Evolutionary conservation across 1,284 basidiomycete genomes (phyloP), one percentile per base, ranked within the genome.

Genomic region (Pseudozyma pruni): DNA sequence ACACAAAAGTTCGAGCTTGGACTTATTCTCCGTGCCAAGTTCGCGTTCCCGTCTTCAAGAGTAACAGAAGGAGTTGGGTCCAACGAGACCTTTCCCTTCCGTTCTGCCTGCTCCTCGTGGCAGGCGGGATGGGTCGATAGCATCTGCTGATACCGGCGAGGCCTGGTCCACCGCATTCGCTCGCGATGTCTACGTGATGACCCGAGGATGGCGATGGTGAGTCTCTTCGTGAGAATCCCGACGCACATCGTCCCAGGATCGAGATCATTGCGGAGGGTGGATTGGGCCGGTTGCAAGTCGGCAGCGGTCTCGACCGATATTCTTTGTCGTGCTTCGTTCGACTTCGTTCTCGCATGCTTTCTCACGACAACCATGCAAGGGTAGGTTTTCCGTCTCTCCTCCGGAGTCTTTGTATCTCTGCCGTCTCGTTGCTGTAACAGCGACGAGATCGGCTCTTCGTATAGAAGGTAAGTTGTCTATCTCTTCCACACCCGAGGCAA

Each of bases 31-130:
- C 60, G 66, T 73, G 71, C 71, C 66, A 68, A 64, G 64, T 60
- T 73, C 71, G 71, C 71, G 71, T 73, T 73, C 71, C 71, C 71
- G 71, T 73, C 71, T 73, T 70, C 71, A 70, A 73, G 71, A 73
- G 40, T 40, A 62, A 51, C 32, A 60, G 62, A 50, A 61, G 52
- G 49, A 48, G 50, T 60, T 54, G 62, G n/a, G 57, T 42, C 33
- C 29, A 29, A 38, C 38, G 17, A 42, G 40, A 22, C 41, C 47
- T 55, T 53, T 59, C 43, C 29, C 62, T 60, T 63, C 56, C 59
- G 33, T 60, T 23, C 48, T 51, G 58, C 38, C 51, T 51, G 57
- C 53, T 47, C 56, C 53, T 68, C 59, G 60, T 63, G 55, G 50
- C 34, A 51, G 50, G 22, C 34, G 56, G 37, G 60, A 55, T 48